phyloP scores from a whole-genome alignment of 768 basidiomycete species.

The Harrya chromipes region DNA sequence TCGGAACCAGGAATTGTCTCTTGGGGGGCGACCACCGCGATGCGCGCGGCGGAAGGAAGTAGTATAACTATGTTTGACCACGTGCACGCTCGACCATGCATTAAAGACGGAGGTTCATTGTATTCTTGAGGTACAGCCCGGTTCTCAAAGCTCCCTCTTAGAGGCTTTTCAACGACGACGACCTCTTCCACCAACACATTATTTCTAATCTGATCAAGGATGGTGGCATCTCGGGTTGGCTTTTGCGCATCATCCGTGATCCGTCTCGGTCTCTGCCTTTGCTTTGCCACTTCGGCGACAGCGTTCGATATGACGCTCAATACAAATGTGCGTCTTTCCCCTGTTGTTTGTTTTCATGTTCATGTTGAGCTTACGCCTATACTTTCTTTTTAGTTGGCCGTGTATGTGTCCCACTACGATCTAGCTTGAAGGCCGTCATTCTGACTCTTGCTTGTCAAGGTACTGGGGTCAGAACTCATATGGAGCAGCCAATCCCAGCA shows the following conservation, averaged over 20 bases:
- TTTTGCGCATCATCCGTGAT: slow-evolving; percentile 2
- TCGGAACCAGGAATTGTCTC: slow-evolving; percentile 7
- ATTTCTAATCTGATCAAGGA: neutral
- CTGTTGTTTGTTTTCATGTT: neutral
- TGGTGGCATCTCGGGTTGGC: slow-evolving; percentile 6
- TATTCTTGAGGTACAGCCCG: neutral
- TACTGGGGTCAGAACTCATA: slow-evolving; percentile 39
- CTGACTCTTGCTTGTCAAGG: slow-evolving; percentile 6
- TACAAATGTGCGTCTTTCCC: slow-evolving; percentile 21
- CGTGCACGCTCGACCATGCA: slow-evolving; percentile 9
- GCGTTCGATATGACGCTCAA: slow-evolving; percentile 27
- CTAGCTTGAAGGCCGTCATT: neutral
- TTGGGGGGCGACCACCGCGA: neutral
- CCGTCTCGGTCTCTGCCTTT: slow-evolving; percentile 14
- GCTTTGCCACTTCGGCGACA: slow-evolving; percentile 10
- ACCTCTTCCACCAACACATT: neutral
- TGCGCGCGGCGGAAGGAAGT: slow-evolving; percentile 7
- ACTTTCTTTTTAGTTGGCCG: slow-evolving; percentile 19
- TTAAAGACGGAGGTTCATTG: slow-evolving; percentile 8
- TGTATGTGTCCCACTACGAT: slow-evolving; percentile 12
- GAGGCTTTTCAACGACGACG: neutral
- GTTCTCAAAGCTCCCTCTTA: neutral
- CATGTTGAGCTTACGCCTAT: neutral
- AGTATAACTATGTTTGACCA: slow-evolving; percentile 10
- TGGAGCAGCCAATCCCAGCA: slow-evolving; percentile 25